Percentiles rank a stretch among this genome's conserved stretches.
phyloP scores from a whole-genome alignment of 2,329 filamentous ascomycete genomes.

The Cladosporium sp. region DNA sequence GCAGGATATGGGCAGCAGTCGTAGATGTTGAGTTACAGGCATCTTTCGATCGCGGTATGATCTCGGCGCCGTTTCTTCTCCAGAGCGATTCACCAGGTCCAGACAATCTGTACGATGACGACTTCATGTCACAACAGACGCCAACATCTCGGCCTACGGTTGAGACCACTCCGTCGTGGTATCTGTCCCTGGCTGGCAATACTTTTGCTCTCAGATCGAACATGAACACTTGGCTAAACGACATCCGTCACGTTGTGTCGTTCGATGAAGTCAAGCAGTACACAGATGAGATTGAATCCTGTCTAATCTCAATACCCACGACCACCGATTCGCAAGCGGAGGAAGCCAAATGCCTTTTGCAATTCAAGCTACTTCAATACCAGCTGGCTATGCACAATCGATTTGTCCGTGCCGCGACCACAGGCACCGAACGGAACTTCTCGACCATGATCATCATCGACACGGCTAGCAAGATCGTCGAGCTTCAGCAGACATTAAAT shows the following conservation, averaged over 20 bases:
- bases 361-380: constrained; percentile 30
- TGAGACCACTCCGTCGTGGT: constrained; percentile 28
- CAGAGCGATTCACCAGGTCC: constrained; percentile 50
- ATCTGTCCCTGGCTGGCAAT: constrained; percentile 21
- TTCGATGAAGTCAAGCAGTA: constrained; percentile 31
- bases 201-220: constrained; percentile 24
- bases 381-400: constrained; percentile 28
- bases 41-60: constrained; percentile 53
- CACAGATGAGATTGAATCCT: constrained; percentile 30
- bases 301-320: constrained; percentile 24
- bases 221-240: constrained; percentile 29
- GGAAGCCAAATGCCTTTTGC: constrained; percentile 22
- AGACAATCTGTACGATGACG: constrained; percentile 49
- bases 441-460: constrained; percentile 28
- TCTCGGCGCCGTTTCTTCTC: constrained; percentile 36
- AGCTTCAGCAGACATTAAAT: constrained; percentile 23
- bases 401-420: constrained; percentile 25
- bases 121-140: constrained; percentile 33
- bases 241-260: constrained; percentile 25
- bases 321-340: constrained; percentile 18
- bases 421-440: constrained; percentile 25
- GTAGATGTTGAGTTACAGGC: constrained; percentile 54
- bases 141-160: constrained; percentile 17
- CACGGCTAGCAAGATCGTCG: constrained; percentile 25
- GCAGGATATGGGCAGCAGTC: constrained; percentile 55